Evolutionary conservation across 257 asterid genomes (phyloP).

Genomic region (Anisodus tanguticus): DNA sequence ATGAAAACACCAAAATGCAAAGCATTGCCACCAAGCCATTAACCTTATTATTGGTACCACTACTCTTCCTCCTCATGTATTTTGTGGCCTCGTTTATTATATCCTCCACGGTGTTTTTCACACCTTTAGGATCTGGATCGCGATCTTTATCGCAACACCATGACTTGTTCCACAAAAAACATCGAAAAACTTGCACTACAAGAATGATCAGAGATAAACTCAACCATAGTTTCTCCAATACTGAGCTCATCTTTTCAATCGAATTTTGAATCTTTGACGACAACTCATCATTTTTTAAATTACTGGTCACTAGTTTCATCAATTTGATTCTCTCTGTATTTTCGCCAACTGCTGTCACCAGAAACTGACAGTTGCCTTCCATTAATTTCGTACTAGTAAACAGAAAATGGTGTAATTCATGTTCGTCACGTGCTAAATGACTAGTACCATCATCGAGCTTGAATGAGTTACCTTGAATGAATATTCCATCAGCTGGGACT

Average conservation of each 20-base stretch:
- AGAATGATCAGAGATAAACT: slow-evolving; percentile 43
- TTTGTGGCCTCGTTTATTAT: slow-evolving; percentile 43
- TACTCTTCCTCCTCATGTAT: slow-evolving; percentile 38
- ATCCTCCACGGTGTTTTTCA: slow-evolving; percentile 46
- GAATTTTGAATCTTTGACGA: slow-evolving; percentile 29
- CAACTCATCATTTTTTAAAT: neutral
- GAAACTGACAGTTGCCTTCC: slow-evolving; percentile 39
- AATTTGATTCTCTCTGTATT: slow-evolving; percentile 47
- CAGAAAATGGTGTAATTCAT: neutral
- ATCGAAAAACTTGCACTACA: slow-evolving; percentile 41
- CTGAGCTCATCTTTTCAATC: slow-evolving; percentile 37
- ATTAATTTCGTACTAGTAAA: slow-evolving; percentile 38
- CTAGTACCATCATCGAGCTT: slow-evolving; percentile 29
- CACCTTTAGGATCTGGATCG: slow-evolving; percentile 35
- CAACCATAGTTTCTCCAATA: slow-evolving; percentile 46
- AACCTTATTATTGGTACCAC: neutral
- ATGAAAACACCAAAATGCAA: slow-evolving; percentile 44
- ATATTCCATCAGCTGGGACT: slow-evolving; percentile 55
- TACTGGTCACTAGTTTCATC: neutral
- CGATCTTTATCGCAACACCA: slow-evolving; percentile 19
- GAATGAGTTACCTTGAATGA: slow-evolving; percentile 30
- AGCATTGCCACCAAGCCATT: slow-evolving; percentile 43
- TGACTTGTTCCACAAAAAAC: slow-evolving; percentile 38
- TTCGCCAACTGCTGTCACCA: slow-evolving; percentile 51
- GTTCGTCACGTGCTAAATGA: neutral